Evolutionary conservation across 148 eudicot species (phyloP).

Genomic region (Nyssa sinensis): DNA sequence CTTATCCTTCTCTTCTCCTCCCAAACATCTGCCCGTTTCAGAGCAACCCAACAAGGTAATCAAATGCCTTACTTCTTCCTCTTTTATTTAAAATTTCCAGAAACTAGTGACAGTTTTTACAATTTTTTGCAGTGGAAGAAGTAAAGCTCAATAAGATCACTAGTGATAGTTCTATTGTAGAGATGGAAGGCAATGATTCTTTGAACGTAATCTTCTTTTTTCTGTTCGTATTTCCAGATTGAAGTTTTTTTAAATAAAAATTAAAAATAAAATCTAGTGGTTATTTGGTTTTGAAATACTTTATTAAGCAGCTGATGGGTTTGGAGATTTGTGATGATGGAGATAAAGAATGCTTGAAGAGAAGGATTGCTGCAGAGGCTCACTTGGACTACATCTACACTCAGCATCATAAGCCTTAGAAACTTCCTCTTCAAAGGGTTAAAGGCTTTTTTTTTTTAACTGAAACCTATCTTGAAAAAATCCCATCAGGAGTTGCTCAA

Average conservation of each 20-base stretch:
- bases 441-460: too few relatives aligned
- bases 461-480: too few relatives aligned
- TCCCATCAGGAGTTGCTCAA: too few relatives aligned
- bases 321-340: slow-evolving; percentile 33
- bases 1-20: slow-evolving; percentile 12
- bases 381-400: slow-evolving; percentile 62
- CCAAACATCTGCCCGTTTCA: slow-evolving; percentile 18
- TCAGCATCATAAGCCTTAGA: slow-evolving; percentile 37
- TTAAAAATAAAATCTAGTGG: too few relatives aligned
- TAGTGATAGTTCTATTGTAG: background rate
- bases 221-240: background rate
- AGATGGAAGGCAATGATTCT: slow-evolving; percentile 19
- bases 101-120: background rate
- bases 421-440: too few relatives aligned
- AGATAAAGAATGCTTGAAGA: slow-evolving; percentile 48
- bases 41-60: slow-evolving; percentile 13
- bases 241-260: background rate
- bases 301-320: slow-evolving; percentile 45
- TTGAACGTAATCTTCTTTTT: slow-evolving; percentile 27
- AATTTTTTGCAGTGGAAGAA: slow-evolving; percentile 20
- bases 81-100: too few relatives aligned
- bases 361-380: slow-evolving; percentile 46
- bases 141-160: slow-evolving; percentile 20
- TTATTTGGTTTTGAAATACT: background rate
- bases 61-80: background rate